Conservation (phyloP, 805 yeast species). For the Wickerhamomyces subpelliculosus region DNA sequence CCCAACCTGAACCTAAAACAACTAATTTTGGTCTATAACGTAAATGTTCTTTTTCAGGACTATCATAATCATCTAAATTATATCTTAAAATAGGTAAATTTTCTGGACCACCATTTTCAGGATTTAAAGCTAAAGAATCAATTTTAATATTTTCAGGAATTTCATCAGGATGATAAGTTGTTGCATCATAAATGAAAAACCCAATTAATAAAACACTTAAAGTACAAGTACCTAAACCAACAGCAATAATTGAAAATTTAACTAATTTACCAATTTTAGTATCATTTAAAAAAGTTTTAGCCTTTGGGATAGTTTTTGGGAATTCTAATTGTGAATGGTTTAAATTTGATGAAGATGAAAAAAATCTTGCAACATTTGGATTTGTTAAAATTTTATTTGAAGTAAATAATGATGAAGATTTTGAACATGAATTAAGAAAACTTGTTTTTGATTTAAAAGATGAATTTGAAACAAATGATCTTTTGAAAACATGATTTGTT, state of each 20-base stretch:
- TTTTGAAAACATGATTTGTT: background rate
- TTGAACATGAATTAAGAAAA: background rate
- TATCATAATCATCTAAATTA: slow-evolving; percentile 52
- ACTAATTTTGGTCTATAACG: slow-evolving; percentile 51
- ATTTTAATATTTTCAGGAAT: slow-evolving; percentile 39
- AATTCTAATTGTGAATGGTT: slow-evolving; percentile 1
- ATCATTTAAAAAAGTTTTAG: slow-evolving; percentile 19
- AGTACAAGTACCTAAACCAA: slow-evolving; percentile 39
- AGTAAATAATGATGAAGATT: background rate
- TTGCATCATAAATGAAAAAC: slow-evolving; percentile 58
- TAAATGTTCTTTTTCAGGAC: slow-evolving; percentile 35
- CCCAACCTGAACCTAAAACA: slow-evolving; percentile 68
- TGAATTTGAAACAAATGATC: background rate
- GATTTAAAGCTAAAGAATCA: slow-evolving; percentile 45
- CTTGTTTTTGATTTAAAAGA: background rate
- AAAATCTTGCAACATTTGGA: background rate
- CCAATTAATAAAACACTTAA: slow-evolving; percentile 34
- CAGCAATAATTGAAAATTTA: slow-evolving; percentile 27
- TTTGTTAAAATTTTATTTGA: background rate
- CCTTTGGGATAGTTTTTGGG: slow-evolving; percentile 18
- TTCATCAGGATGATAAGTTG: slow-evolving; percentile 47
- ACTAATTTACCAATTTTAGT: slow-evolving; percentile 26
- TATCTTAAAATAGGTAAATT: slow-evolving; percentile 54
- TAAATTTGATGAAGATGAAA: background rate
- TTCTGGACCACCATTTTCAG: slow-evolving; percentile 63